These are phyloP conservation scores for Scedosporium boydii DNA, from an alignment of 2,329 filamentous ascomycete genomes.

Conservation along the genomic window DNA sequence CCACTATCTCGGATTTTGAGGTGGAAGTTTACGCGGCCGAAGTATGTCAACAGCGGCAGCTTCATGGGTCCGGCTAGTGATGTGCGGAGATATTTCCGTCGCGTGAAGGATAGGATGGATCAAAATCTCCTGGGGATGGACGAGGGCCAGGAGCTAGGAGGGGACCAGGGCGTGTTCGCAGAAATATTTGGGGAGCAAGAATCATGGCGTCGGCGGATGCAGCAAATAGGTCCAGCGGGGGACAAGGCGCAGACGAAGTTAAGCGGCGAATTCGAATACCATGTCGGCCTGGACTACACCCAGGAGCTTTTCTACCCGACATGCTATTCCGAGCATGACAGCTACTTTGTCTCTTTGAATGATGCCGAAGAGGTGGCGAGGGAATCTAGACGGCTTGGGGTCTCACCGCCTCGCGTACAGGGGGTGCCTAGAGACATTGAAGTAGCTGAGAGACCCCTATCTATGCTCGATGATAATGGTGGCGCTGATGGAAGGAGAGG, in stretches of 20 bases:
- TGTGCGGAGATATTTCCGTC: slow-evolving; percentile 5
- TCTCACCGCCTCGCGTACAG: slow-evolving; percentile 14
- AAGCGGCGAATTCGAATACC: slow-evolving; percentile 15
- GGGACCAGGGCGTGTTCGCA: slow-evolving; percentile 22
- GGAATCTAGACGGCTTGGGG: slow-evolving; percentile 12
- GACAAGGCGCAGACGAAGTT: neutral
- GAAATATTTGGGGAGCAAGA: slow-evolving; percentile 20
- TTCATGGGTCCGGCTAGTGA: slow-evolving; percentile 8
- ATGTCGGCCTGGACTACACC: slow-evolving; percentile 18
- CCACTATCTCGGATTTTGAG: slow-evolving; percentile 3
- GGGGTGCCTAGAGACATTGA: slow-evolving; percentile 15
- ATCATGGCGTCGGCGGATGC: slow-evolving; percentile 25
- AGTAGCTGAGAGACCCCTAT: slow-evolving; percentile 9
- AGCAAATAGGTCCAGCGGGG: neutral
- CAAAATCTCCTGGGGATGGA: neutral
- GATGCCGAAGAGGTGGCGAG: slow-evolving; percentile 11
- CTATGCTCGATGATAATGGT: neutral
- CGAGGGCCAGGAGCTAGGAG: slow-evolving; percentile 11
- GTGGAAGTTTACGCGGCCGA: slow-evolving; percentile 6
- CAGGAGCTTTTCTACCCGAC: slow-evolving; percentile 21
- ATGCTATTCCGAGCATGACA: slow-evolving; percentile 17
- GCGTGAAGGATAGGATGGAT: neutral
- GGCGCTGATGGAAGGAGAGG: neutral
- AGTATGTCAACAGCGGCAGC: slow-evolving; percentile 10
- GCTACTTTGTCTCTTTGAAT: slow-evolving; percentile 15